phyloP scores from a whole-genome alignment of 306 rosid genomes.

The Quercus agrifolia region DNA sequence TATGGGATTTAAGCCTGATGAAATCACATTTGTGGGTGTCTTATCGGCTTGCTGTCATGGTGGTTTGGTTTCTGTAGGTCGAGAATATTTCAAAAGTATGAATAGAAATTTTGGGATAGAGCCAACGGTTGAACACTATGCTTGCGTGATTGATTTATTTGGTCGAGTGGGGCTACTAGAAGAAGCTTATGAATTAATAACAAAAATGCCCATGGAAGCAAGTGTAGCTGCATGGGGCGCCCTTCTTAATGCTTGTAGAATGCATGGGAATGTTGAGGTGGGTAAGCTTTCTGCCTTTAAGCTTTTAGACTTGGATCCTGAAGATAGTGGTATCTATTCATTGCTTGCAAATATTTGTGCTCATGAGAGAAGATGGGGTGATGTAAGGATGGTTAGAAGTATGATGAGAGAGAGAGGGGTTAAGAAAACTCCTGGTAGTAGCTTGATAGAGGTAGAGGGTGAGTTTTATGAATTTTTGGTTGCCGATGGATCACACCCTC shows the following conservation, averaged over 20 bases:
- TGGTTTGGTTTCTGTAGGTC: conserved; percentile 55
- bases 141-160: conserved; percentile 70
- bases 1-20: conserved; percentile 44
- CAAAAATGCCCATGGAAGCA: conserved; percentile 66
- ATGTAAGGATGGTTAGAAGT: conserved; percentile 60
- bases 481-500: conserved; percentile 68
- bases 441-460: conserved; percentile 64
- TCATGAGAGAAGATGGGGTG: conserved; percentile 54
- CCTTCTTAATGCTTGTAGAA: conserved; percentile 68
- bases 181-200: conserved; percentile 61
- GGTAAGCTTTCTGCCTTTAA: conserved; percentile 53
- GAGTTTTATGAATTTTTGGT: conserved; percentile 60
- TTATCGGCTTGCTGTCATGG: conserved; percentile 80
- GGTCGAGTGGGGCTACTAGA: conserved; percentile 60
- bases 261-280: conserved; percentile 57
- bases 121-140: conserved; percentile 60
- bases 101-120: conserved; percentile 40
- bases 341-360: conserved; percentile 61
- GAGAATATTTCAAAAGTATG: conserved; percentile 52
- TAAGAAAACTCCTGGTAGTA: conserved; percentile 66
- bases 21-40: conserved; percentile 58
- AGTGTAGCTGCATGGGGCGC: conserved; percentile 82
- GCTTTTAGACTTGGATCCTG: conserved; percentile 55
- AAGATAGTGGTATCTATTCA: conserved; percentile 64
- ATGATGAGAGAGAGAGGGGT: conserved; percentile 76